phyloP scores from a whole-genome alignment of 495 filamentous ascomycete genomes.

The Elaphomyces granulatus region DNA sequence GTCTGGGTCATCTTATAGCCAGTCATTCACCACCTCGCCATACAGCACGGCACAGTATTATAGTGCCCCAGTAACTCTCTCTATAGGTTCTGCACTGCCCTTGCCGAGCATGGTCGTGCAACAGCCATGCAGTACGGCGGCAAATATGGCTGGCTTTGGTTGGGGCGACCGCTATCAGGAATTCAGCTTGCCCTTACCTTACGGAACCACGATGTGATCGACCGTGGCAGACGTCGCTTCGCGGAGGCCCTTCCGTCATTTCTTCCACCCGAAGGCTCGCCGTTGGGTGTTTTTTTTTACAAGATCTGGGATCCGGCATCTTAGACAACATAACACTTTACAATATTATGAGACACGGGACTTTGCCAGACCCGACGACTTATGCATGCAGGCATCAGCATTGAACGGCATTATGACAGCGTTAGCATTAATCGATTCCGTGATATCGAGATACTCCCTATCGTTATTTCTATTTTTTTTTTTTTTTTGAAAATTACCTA shows the following conservation, averaged over 20 bases:
- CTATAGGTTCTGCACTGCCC: slow-evolving; percentile 54
- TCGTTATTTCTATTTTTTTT: slow-evolving; percentile 25
- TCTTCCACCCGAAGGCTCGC: too few species aligned
- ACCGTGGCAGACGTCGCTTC: too few species aligned
- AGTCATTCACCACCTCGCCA: slow-evolving; percentile 57
- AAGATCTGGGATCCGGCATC: too few species aligned
- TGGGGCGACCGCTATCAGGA: slow-evolving; percentile 52
- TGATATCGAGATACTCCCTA: slow-evolving; percentile 37
- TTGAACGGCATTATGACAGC: slow-evolving; percentile 37
- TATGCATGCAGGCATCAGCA: slow-evolving; percentile 21
- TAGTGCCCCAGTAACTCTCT: slow-evolving; percentile 45
- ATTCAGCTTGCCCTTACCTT: slow-evolving; percentile 36
- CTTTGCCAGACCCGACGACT: too few species aligned
- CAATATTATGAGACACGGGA: too few species aligned
- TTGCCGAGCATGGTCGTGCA: slow-evolving; percentile 80
- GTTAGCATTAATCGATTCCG: slow-evolving; percentile 31
- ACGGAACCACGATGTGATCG: slow-evolving; percentile 42
- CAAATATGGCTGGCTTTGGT: slow-evolving; percentile 54
- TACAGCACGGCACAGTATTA: slow-evolving; percentile 55
- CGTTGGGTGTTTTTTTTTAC: too few species aligned
- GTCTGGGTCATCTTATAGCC: slow-evolving; percentile 63
- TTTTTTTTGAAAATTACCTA: too few species aligned
- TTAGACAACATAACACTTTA: too few species aligned
- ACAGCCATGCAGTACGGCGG: slow-evolving; percentile 59
- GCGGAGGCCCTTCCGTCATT: too few species aligned